Base-by-base conservation (phyloP, 2,329 filamentous ascomycete species). In the Didymellaceae sp. region DNA sequence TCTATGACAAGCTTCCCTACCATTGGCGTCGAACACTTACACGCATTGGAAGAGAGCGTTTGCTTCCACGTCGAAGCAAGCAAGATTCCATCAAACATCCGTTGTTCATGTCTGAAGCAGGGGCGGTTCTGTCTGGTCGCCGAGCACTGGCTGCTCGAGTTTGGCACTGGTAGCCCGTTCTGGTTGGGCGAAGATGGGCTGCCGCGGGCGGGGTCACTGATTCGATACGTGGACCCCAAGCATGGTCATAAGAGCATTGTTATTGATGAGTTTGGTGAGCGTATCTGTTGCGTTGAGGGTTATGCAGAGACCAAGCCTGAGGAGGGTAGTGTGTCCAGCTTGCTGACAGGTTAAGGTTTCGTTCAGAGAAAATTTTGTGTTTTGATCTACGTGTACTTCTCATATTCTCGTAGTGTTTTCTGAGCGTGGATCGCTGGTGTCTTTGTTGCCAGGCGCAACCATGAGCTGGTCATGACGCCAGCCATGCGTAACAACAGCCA, bases 101-200 rank as follows among this genome's bases (percentile, higher is more conserved):
- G 35, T 6, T 46, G 42, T 28, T 52, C 30, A 1, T 52, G 48
- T 26, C 13, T 52, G 7, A 2, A 21, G 10, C 22, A 18, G 4
- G 42, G 48, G 6, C 37, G 41, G 8, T 52, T 46, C 8, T 45
- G 48, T 24, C 14, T 52, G 14, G 24, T n/a, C 9, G 48, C 41
- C 20, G 31, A 30, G 13, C 41, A 46, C n/a, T 46, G 42, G 42
- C 25, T 52, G 25, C 22, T 52, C 9, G 48, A 52, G 11, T 52
- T 41, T n/a, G 42, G 34, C 11, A 11, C 14, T n/a, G 14, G 30
- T 5, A 50, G 46, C 39, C 39, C 34, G 2, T 33, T 32, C 8
- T 49, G 45, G 45, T 10, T 38, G 5, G 45, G 20, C 16, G 31
- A 38, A 4, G 13, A 38, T 25, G 45, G 39, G 6, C 11, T 24